Evolutionary conservation across 176 grass and related monocot genomes (phyloP), one percentile per base, ranked within the genome.

Genomic region (Musa acuminata): DNA sequence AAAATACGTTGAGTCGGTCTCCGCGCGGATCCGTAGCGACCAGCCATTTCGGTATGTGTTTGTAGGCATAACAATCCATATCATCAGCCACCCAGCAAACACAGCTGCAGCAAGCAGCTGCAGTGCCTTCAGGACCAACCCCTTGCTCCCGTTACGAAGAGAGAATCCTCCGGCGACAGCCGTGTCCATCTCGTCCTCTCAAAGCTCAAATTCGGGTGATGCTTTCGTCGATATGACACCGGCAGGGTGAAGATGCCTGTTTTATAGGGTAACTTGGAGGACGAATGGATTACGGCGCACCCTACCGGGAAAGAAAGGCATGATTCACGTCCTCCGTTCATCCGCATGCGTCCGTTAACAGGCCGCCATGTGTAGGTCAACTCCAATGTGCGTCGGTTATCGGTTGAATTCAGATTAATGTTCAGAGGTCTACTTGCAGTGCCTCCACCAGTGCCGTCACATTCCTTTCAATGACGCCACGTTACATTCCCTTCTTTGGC

Each of bases 1-100:
- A 48, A 87, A 85, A 72, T 89, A 88, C 12, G 86, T 88, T 3
- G 87, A 83, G 23, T 72, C 74, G 35, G 85, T 87, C 66, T 81
- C 23, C 1, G 68, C 10, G 27, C 63, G 2, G 14, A 88, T 85
- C 70, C 78, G 80, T 1, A 77, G 82, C 20, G 74, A 74, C 89
- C 85, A 92, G 13, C 16, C 64, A 14, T 73, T 75, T 11, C 67
- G 78, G 52, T 76, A 88, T 1, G 70, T 81, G 16, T 59, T 88
- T 0, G 80, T 85, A 0, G 85, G 89, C 55, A 16, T n/a, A 20
- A 88, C 52, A n/a, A 78, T 74, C 89, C 89, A 88, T 9, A 83
- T 22, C 73, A 83, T 51, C 8, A 88, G 49, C 89, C 89, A 92
- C 21, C 71, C 85, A 0, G 68, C 68, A 79, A 92, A 88, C 51